These are phyloP conservation scores for Phytophthora pisi DNA, from an alignment of 352 stramenopile genomes.

Conservation along the genomic window DNA sequence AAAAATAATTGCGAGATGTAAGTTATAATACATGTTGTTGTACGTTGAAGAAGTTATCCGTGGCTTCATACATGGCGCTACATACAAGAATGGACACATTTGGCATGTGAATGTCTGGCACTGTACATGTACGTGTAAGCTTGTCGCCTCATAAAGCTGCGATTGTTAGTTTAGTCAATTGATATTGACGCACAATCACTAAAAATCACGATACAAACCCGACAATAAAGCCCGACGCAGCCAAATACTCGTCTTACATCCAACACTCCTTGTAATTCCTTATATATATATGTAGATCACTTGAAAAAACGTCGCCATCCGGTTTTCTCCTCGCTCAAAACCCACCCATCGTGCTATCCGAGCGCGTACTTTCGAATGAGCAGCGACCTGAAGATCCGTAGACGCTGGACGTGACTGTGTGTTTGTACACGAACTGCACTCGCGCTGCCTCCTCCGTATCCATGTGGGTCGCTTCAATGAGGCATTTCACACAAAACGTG, in stretches of 20 bases:
- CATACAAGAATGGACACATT: no score
- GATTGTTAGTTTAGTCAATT: no score
- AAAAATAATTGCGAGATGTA: no score
- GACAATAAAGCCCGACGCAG: background rate
- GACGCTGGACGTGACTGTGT: slow-evolving; percentile 5
- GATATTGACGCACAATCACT: no score
- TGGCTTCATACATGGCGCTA: no score
- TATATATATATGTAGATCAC: background rate
- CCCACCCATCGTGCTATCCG: background rate
- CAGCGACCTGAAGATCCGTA: slow-evolving; percentile 5
- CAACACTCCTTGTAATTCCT: background rate
- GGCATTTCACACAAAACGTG: slow-evolving; percentile 37
- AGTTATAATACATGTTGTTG: no score
- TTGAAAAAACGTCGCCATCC: background rate
- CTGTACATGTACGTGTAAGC: no score
- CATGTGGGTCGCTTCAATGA: slow-evolving; percentile 25
- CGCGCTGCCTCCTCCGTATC: slow-evolving; percentile 25
- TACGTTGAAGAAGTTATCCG: no score
- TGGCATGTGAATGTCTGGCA: no score
- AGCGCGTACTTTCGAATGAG: slow-evolving; percentile 1
- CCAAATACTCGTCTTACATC: background rate
- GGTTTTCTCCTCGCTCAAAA: background rate
- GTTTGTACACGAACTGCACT: slow-evolving; percentile 23
- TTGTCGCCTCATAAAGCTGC: no score
- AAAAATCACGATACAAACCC: background rate